Conservation (phyloP, 1,284 basidiomycete species). For the Heliocybe sulcata region DNA sequence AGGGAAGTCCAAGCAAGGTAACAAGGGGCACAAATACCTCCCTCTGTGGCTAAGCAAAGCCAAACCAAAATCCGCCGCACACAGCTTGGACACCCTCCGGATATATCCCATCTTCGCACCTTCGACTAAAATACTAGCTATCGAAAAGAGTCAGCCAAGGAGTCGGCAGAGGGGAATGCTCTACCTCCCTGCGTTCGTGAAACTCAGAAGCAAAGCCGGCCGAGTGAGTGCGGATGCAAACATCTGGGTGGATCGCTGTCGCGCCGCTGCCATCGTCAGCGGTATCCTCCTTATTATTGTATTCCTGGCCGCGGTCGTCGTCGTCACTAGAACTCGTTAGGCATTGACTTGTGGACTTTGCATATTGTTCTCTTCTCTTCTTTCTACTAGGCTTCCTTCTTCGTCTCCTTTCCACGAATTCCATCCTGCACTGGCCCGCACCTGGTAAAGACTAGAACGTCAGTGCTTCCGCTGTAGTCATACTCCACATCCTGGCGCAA, state of each 20-base stretch:
- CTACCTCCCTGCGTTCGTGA: constrained; percentile 1
- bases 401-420: too few relatives aligned
- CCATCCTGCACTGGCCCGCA: too few relatives aligned
- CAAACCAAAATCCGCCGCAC: not conserved
- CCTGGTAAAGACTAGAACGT: too few relatives aligned
- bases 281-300: constrained; percentile 28
- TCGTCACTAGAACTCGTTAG: constrained; percentile 14
- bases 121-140: not conserved
- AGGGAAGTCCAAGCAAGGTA: not conserved
- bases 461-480: too few relatives aligned
- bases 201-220: constrained; percentile 13
- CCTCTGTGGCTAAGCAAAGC: not conserved
- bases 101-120: constrained; percentile 1
- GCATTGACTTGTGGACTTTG: not conserved
- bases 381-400: too few relatives aligned
- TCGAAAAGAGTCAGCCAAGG: constrained; percentile 11
- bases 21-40: not conserved
- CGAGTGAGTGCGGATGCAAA: constrained; percentile 14
- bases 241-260: constrained; percentile 38
- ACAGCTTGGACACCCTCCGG: not conserved
- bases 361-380: too few relatives aligned
- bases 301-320: constrained; percentile 31
- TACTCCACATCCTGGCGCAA: too few relatives aligned
- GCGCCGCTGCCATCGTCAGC: constrained; percentile 35
- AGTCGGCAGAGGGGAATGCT: constrained; percentile 10